These are phyloP conservation scores for Cercospora zeina DNA, from an alignment of 2,329 filamentous ascomycete genomes.

Conservation along the genomic window DNA sequence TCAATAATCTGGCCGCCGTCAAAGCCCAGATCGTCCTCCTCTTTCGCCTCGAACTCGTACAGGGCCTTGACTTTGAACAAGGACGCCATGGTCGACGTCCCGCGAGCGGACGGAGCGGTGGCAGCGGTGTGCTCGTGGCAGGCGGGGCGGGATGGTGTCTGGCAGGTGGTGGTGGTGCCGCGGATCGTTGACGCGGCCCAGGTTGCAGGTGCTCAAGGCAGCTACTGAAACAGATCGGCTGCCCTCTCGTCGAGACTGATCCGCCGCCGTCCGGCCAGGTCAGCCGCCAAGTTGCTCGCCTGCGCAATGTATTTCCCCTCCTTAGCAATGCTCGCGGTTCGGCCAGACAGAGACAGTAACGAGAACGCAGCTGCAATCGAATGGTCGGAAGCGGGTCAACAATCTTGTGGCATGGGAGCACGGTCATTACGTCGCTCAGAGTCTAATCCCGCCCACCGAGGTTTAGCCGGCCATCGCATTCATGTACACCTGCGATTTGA, in stretches of 20 bases:
- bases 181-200: constrained; percentile 16
- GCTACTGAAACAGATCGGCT: constrained; percentile 14
- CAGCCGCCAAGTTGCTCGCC: background rate
- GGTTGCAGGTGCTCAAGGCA: constrained; percentile 10
- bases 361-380: constrained; percentile 8
- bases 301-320: background rate
- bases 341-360: background rate
- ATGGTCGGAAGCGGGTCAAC: constrained; percentile 11
- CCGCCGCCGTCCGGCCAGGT: constrained; percentile 6
- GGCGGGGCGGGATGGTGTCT: constrained; percentile 2
- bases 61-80: constrained; percentile 90
- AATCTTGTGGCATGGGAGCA: constrained; percentile 11
- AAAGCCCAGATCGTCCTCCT: constrained; percentile 95
- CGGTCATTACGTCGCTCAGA: constrained; percentile 9
- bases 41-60: constrained; percentile 88
- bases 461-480: constrained; percentile 3
- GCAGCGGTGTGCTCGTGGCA: constrained; percentile 10
- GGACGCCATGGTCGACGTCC: constrained; percentile 42
- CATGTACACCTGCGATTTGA: background rate
- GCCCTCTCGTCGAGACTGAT: constrained; percentile 9
- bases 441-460: constrained; percentile 1
- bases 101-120: constrained; percentile 9
- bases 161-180: constrained; percentile 5
- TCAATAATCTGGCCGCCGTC: constrained; percentile 83
- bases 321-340: constrained; percentile 5